A percentile compares a stretch with the other conserved stretches of the same genome.
Conservation (phyloP, 1,284 basidiomycete species). For the Porogramme epimiltina region DNA sequence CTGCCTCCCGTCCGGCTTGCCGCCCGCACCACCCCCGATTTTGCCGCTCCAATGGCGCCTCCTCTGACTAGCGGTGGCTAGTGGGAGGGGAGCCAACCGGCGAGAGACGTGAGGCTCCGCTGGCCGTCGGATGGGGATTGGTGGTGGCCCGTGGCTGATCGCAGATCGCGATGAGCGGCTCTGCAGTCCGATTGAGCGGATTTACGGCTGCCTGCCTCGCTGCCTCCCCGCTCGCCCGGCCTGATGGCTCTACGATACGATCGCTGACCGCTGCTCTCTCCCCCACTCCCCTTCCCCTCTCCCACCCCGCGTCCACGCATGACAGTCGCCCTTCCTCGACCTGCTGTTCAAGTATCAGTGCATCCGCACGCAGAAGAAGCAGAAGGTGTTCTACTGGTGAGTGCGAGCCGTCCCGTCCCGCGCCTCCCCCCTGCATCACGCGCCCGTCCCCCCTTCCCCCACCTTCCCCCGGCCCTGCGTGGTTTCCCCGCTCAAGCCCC, state of each 20-base stretch:
- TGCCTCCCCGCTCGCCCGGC: no score
- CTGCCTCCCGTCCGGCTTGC: not conserved
- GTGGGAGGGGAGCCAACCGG: not conserved
- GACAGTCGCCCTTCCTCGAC: constrained; percentile 91
- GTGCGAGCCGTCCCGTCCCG: constrained; percentile 29
- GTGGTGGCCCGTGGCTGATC: constrained; percentile 5
- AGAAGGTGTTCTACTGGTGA: constrained; percentile 92
- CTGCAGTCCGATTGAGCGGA: constrained; percentile 17
- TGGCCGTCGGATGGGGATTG: constrained; percentile 1
- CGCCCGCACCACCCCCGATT: not conserved
- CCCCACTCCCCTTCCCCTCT: not conserved
- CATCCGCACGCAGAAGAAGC: constrained; percentile 95
- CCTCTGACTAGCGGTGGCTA: not conserved
- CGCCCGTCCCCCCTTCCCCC: not conserved
- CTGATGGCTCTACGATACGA: not conserved
- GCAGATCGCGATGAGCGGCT: constrained; percentile 11
- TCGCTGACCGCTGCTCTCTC: not conserved
- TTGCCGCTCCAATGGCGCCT: no score
- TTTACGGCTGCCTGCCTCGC: not conserved
- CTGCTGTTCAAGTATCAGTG: constrained; percentile 93
- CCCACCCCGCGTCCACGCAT: not conserved
- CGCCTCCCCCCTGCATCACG: not conserved
- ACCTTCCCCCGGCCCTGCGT: not conserved
- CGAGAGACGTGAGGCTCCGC: not conserved
- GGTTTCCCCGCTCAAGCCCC: not conserved